A percentile compares a stretch with the other conserved stretches of the same genome.
Conservation (phyloP, 208 protist genomes). For the Lotmaria passim region DNA sequence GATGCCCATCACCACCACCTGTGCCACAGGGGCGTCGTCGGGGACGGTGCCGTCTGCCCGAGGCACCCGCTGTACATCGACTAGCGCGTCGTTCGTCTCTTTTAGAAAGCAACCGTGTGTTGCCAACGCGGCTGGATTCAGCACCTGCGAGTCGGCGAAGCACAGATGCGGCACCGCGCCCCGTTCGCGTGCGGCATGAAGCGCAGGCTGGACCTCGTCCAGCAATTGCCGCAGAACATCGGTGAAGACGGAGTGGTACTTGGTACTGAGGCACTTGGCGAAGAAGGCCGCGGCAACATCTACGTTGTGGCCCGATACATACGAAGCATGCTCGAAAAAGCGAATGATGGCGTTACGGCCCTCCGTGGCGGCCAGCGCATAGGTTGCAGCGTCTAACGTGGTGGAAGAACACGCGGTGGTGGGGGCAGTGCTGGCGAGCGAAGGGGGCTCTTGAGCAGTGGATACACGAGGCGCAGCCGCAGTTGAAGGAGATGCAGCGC, state of each 20-base stretch:
- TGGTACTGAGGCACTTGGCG: constrained; percentile 52
- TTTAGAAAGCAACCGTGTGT: constrained; percentile 43
- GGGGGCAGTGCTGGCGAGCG: neutral
- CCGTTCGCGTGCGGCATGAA: neutral
- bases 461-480: neutral
- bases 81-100: constrained; percentile 52
- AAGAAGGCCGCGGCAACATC: constrained; percentile 35
- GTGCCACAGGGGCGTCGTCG: constrained; percentile 23
- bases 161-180: constrained; percentile 22
- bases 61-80: constrained; percentile 51
- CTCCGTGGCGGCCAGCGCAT: constrained; percentile 28
- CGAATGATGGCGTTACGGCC: constrained; percentile 47
- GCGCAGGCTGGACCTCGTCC: constrained; percentile 19
- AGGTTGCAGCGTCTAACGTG: constrained; percentile 27
- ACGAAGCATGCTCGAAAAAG: constrained; percentile 56
- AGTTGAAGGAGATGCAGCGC: neutral
- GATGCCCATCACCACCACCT: constrained; percentile 64
- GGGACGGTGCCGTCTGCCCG: constrained; percentile 22
- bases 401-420: constrained; percentile 12
- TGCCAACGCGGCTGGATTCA: constrained; percentile 15
- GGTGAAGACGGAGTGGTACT: constrained; percentile 53
- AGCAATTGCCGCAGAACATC: constrained; percentile 33
- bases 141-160: constrained; percentile 29
- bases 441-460: too few relatives aligned
- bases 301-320: constrained; percentile 31